Base-by-base conservation (phyloP, 1,284 basidiomycete genomes). In the Peniophora sp. region DNA sequence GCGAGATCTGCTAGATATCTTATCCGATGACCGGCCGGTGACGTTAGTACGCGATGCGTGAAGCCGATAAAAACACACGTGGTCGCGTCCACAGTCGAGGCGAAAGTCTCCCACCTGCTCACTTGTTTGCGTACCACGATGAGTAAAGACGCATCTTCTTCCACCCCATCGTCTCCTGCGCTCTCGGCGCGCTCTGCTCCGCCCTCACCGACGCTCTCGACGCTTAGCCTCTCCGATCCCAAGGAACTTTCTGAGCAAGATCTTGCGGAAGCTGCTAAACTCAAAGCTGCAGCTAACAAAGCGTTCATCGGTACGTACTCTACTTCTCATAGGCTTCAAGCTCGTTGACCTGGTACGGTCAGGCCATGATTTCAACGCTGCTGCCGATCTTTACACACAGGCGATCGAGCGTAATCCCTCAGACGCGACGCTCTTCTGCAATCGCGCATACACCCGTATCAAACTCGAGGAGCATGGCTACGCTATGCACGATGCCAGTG, bases 241-340 rank as follows among this genome's bases (percentile, higher is more conserved):
- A 67, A 67, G 53, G 76, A 79, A 56, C 73, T 90, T 50, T 80
- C 88, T 1, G 84, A 88, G 45, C 75, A 82, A 55, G 86, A 89
- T 56, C 81, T 72, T 61, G 74, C 73, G 36, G 75, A 80, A 60
- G 89, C 92, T 3, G 67, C 77, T 8, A 75, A 74, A 59, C 64
- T 95, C 53, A 97, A 97, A 68, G 77, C 73, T 8, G 75, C 87
- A 57, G 94, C 93, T 11, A 97, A 97, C 71, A 84, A 85, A 61
- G 88, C 90, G 3, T 97, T 96, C 64, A 70, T 72, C 27, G 71
- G 90, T 90, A 67, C 64, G 78, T 53, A n/a, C 17, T 20, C 27
- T 19, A 19, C 17, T 20, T 50, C 38, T n/a, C 11, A 50, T 47
- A 6, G 27, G 27, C 6, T 12, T 12, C 5, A 12, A 32, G 5